Base-by-base conservation (phyloP, 108 stramenopile genomes). In the Chaetoceros muelleri region DNA sequence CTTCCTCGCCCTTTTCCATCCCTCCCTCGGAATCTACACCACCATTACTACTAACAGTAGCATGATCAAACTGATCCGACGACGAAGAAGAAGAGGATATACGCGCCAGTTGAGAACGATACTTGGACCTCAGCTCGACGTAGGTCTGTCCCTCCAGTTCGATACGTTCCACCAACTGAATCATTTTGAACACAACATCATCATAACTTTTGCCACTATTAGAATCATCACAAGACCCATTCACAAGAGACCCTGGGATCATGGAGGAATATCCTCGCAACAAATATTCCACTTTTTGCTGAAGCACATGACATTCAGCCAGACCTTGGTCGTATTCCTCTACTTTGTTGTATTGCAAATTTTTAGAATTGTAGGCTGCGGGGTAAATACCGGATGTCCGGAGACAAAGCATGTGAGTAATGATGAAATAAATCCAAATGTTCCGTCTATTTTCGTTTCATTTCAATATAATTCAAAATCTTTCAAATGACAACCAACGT, bases 131-230 rank as follows among this genome's bases (percentile, higher is more conserved):
- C 18, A 30, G 8, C 13, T 54, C 53, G 20, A 30, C 53, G 25
- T 54, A 54, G 8, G 29, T 16, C 5, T 22, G 3, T 5, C 53
- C 53, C 25, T 54, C 53, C 25, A n/a, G 24, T 29, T 54, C 53
- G 8, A 54, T 30, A 3, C 53, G 22, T 27, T 54, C 28, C 26
- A 54, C 3, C 3, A 54, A 29, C 8, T 22, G 24, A 29, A 30
- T n/a, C 53, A 54, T 54, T 10, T 40, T 40, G 13, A 10, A 13
- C 5, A 40, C 13, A 13, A 40, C 13, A 10, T 40, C 34, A 40
- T 40, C 34, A 10, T 40, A 10, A 40, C 13, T 40, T 13, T 40
- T 13, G 5, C 8, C 34, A 40, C 5, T 10, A 40, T 13, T 40
- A 13, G 5, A 10, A 40, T 40, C 34, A n/a, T n/a, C n/a, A n/a